Evolutionary conservation across 805 yeast species (phyloP), one percentile per base, ranked within the genome.

Genomic region (Jamesozyma hellenica): DNA sequence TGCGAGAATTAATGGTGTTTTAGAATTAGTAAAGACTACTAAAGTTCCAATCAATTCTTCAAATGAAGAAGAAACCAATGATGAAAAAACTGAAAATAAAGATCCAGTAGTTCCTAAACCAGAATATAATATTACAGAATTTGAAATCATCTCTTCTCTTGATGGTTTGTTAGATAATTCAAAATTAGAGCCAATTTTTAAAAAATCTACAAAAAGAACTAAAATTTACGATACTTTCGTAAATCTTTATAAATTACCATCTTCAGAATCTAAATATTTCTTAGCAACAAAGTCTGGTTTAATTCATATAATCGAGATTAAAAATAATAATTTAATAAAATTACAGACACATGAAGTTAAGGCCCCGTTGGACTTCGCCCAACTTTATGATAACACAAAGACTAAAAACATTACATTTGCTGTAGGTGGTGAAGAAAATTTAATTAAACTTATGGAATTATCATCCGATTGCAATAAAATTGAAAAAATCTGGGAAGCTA

Each of bases 381-480:
- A 28, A 73, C 72, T 52, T 56, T 51, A 56, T 34, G 64, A 60
- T 60, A 11, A 56, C 50, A 79, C 77, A 3, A 51, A 57, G 3
- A 29, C 33, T 2, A 38, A 17, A 11, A 7, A 9, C 7, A 34
- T 41, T 17, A 57, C 77, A 2, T 75, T 82, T 59, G 95, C 92
- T 1, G 74, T 67, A 51, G 96, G 96, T 28, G 98, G 97, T 23
- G 75, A 84, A 53, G 94, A 87, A 50, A 77, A 77, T 43, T 39
- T 58, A n/a, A 57, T 60, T 15, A 59, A 60, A 38, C 53, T 55
- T 26, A 49, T 52, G 5, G 51, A 53, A 31, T 30, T 52, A 12
- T 44, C 49, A 3, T 51, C 58, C 5, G 48, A 46, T 32, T 52
- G 44, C 16, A 48, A 17, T 40, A 53, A 34, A 49, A 60, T 44